These are phyloP conservation scores for Mimosa bimucronata DNA, from an alignment of 306 rosid genomes.

Conservation along the genomic window DNA sequence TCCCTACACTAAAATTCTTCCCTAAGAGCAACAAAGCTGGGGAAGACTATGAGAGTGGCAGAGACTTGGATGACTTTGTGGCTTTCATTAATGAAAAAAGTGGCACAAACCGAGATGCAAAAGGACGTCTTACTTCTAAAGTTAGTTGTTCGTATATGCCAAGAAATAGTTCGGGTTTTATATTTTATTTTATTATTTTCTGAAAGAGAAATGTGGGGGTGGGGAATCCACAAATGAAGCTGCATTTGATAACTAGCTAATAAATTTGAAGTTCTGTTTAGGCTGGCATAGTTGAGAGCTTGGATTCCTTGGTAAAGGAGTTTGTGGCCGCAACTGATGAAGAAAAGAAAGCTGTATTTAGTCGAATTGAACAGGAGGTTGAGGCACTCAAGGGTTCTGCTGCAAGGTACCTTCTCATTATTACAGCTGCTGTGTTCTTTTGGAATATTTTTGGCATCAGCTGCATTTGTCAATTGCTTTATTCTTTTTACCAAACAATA, in stretches of 20 bases:
- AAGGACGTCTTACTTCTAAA: conserved; percentile 79
- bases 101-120: conserved; percentile 83
- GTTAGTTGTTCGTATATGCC: conserved; percentile 47
- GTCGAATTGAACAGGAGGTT: conserved; percentile 75
- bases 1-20: conserved; percentile 91
- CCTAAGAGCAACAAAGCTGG: conserved; percentile 90
- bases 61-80: conserved; percentile 88
- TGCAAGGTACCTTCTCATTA: conserved; percentile 57
- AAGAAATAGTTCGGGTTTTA: background rate
- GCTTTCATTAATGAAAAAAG: conserved; percentile 77
- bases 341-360: conserved; percentile 67
- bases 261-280: conserved; percentile 41
- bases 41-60: conserved; percentile 88
- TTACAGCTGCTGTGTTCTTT: background rate
- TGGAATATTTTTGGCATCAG: background rate
- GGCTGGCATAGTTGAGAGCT: conserved; percentile 78
- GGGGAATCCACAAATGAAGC: background rate
- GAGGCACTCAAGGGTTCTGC: conserved; percentile 76
- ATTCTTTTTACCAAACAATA: background rate
- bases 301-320: conserved; percentile 79
- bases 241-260: conserved; percentile 28
- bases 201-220: background rate
- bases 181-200: background rate
- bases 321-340: conserved; percentile 65
- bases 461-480: background rate